Base-by-base conservation (phyloP, 163 green algal species). In the Chlamydomonas reinhardtii region DNA sequence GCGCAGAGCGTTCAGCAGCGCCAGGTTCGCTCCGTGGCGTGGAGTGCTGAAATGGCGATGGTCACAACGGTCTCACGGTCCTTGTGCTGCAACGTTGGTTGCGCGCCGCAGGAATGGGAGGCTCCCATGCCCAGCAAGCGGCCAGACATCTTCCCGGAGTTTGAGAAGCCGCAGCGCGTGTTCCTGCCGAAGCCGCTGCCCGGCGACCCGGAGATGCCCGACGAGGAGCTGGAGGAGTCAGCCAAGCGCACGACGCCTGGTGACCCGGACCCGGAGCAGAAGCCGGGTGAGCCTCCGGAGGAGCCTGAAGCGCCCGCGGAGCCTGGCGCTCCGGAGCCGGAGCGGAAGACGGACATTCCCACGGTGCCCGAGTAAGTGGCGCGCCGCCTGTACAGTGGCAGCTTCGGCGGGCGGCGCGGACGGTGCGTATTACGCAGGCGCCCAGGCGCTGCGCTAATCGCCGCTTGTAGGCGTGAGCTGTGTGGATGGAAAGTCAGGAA, bases 81-180 rank as follows among this genome's bases (percentile, higher is more conserved):
- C 19, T n/a, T 15, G 4, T 64, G 56, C 59, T 8, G 14, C 1
- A 65, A 65, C 12, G 12, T 65, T n/a, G 59, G 24, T 0, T 5
- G 31, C 29, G 35, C 37, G 29, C 15, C 91, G 81, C 94, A 99
- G 96, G 97, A 99, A 81, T 99, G 97, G 96, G 95, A 98, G 43
- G 97, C 96, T 9, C 96, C 97, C 0, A 91, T 98, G 92, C 97
- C 97, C 34, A 98, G 94, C 86, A 92, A 94, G 20, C 89, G 97
- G 0, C 97, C 97, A 66, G 97, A 99, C 88, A 97, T 98, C 74
- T 97, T 98, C 71, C 97, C 97, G n/a, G 97, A 99, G 83, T 98
- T 99, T 94, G 96, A 99, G 73, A 98, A 97, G 90, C 85, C 94
- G 43, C 92, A 97, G 75, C 87, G 86, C 24, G 92, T 96, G 56